Conservation (phyloP, 2,329 filamentous ascomycete genomes). For the Didymella arachidicola region DNA sequence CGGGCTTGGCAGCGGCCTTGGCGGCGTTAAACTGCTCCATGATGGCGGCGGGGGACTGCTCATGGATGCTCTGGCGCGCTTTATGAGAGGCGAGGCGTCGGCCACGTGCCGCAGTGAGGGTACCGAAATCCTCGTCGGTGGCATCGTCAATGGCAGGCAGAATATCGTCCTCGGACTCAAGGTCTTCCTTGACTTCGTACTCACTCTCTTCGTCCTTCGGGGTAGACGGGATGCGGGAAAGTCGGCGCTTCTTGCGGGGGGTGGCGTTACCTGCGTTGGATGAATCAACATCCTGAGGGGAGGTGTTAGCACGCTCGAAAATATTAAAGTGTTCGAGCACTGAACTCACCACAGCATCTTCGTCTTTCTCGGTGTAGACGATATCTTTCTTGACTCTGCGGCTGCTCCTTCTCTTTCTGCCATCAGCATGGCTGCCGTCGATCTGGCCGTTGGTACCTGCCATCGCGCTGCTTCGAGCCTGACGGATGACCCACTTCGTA, state of each 20-base stretch:
- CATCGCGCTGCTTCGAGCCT: conserved; percentile 4
- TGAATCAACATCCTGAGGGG: conserved; percentile 19
- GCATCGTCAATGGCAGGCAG: conserved; percentile 8
- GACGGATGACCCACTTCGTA: background rate
- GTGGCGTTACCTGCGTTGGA: conserved; percentile 11
- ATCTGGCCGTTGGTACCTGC: background rate
- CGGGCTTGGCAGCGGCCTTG: conserved; percentile 2
- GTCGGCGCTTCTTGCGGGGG: conserved; percentile 24
- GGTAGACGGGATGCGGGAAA: background rate
- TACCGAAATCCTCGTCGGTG: background rate
- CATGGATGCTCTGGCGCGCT: conserved; percentile 23
- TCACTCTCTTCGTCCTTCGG: conserved; percentile 28
- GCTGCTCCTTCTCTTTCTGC: conserved; percentile 11
- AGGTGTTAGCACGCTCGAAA: background rate
- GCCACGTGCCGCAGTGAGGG: conserved; percentile 3
- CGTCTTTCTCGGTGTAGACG: conserved; percentile 15
- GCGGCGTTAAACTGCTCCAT: conserved; percentile 8
- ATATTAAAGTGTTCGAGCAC: no score
- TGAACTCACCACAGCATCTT: conserved; percentile 17
- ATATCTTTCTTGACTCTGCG: conserved; percentile 7
- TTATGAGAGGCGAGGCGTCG: conserved; percentile 22
- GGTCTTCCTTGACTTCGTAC: conserved; percentile 22
- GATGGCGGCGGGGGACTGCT: conserved; percentile 4
- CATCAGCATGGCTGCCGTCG: background rate
- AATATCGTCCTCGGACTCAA: conserved; percentile 23